A percentile compares a stretch with the other conserved stretches of the same genome.
These are phyloP conservation scores for Canavalia gladiata DNA, from an alignment of 306 rosid species.

Conservation along the genomic window DNA sequence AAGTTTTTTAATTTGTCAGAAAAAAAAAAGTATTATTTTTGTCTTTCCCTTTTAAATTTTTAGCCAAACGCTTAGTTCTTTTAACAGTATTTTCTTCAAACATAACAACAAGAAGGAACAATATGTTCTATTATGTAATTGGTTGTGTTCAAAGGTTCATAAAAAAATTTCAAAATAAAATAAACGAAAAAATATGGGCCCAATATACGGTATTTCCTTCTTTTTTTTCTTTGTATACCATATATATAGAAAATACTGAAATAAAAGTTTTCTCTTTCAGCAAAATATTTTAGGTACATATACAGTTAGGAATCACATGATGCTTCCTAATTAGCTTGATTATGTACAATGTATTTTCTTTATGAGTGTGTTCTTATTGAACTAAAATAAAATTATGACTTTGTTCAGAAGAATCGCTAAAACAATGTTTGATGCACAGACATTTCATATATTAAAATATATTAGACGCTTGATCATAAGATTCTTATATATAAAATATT, in stretches of 20 bases:
- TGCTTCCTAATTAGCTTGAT: neutral
- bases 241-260: too few species aligned
- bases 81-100: neutral
- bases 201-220: neutral
- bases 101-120: conserved; percentile 32
- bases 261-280: neutral
- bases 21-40: neutral
- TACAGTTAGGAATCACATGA: neutral
- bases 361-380: neutral
- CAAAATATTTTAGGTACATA: neutral
- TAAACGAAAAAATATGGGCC: neutral
- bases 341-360: too few species aligned
- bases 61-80: neutral
- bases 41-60: conserved; percentile 28
- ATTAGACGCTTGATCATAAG: conserved; percentile 12
- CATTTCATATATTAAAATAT: neutral
- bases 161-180: neutral
- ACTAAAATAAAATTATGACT: neutral
- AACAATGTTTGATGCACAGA: neutral
- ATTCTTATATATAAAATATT: neutral
- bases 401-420: neutral
- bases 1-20: neutral
- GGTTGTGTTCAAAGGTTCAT: neutral
- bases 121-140: neutral
- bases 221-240: neutral